Evolutionary conservation across 768 basidiomycete species (phyloP), one percentile per base, ranked within the genome.

Genomic region (Russula compacta): DNA sequence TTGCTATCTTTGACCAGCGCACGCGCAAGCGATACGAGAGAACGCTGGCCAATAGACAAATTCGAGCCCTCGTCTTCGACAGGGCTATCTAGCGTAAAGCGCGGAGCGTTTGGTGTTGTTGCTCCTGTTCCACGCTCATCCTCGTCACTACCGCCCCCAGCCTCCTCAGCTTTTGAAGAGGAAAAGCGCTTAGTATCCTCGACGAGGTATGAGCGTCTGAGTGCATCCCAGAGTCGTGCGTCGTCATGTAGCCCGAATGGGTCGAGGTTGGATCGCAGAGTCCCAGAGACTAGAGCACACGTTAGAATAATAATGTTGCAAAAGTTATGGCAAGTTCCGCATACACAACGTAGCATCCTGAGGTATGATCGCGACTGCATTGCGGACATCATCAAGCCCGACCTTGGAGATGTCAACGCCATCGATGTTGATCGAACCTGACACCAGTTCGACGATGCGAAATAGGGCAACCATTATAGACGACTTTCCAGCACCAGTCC

Each of bases 21-120:
- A 38, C 95, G 79, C 15, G 95, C 95, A 35, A 95, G 79, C 3
- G 89, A 91, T 19, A 95, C 88, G 36, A 95, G 76, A 10, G 86
- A 89, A 24, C 92, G 80, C 83, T 83, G 81, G 33, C 89, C 88
- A 40, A 92, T 85, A 7, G 87, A 89, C 64, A 95, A 68, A 69
- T 95, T 95, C 33, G 75, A 77, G 24, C 95, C 95, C 70, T 95
- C 94, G 59, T 89, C 89, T 63, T 95, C 92, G 53, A 97, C 82
- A 3, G 81, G 73, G 38, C 82, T 87, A 70, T 98, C 95, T 8
- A 98, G 79, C 14, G 82, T 85, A 74, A 95, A 94, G 46, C 85
- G 83, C 32, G 66, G 60, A 14, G 48, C 53, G 11, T 32, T 52
- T 15, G 66, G 66, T 6, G 60, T 56, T 33, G 53, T 42, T 19